Evolutionary conservation across 2,329 filamentous ascomycete species (phyloP).

Genomic region (Bimuria novae-zelandiae): DNA sequence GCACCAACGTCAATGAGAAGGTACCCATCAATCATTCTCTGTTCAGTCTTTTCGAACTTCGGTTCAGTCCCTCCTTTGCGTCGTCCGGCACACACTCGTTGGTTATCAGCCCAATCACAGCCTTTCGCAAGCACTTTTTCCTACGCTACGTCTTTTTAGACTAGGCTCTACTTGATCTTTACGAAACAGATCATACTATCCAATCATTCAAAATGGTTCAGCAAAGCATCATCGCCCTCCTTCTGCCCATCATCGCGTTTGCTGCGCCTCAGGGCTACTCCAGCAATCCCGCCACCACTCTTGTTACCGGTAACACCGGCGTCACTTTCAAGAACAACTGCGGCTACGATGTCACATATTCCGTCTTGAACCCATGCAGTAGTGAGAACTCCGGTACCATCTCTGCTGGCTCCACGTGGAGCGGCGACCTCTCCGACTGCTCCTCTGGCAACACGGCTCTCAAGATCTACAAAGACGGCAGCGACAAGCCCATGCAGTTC

Average conservation of each 20-base stretch:
- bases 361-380: background rate
- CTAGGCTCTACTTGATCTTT: background rate
- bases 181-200: background rate
- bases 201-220: constrained; percentile 13
- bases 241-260: constrained; percentile 11
- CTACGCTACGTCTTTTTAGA: background rate
- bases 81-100: constrained; percentile 6
- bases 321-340: constrained; percentile 12
- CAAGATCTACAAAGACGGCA: constrained; percentile 6
- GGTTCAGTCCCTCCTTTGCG: constrained; percentile 8
- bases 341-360: constrained; percentile 9
- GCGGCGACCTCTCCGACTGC: constrained; percentile 9
- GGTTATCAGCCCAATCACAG: background rate
- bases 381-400: background rate
- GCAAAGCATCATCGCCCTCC: constrained; percentile 10
- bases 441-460: constrained; percentile 11
- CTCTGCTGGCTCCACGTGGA: constrained; percentile 9
- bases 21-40: constrained; percentile 3
- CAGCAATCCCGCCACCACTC: background rate
- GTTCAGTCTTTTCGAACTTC: constrained; percentile 6
- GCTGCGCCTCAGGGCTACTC: constrained; percentile 6
- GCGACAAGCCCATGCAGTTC: constrained; percentile 13
- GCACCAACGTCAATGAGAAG: background rate
- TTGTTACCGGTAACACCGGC: background rate
- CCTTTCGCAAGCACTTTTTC: background rate